A percentile compares a stretch with the other conserved stretches of the same genome.
phyloP scores from a whole-genome alignment of 2,329 filamentous ascomycete species.

The Mariannaea sp. region DNA sequence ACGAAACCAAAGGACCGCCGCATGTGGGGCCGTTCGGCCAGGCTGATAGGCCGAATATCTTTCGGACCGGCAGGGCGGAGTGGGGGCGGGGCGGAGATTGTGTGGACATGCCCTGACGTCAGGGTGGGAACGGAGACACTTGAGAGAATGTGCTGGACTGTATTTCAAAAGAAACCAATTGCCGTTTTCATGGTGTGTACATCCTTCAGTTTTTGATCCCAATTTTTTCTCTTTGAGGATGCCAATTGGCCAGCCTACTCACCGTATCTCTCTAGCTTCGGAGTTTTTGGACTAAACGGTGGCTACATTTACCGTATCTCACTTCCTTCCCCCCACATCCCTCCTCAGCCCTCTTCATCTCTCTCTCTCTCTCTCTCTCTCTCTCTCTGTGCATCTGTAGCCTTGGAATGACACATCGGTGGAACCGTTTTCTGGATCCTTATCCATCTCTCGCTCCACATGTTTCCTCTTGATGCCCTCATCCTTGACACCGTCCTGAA shows the following conservation, averaged over 20 bases:
- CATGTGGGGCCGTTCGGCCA: constrained; percentile 34
- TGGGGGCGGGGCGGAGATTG: too few species aligned
- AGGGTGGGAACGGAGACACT: too few species aligned
- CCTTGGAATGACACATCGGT: neutral
- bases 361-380: neutral
- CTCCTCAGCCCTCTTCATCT: neutral
- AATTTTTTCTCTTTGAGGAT: neutral
- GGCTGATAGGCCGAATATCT: constrained; percentile 37
- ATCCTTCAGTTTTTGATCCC: too few species aligned
- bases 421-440: too few species aligned
- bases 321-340: neutral
- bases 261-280: too few species aligned
- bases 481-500: constrained; percentile 8
- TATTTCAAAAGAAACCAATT: too few species aligned
- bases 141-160: too few species aligned
- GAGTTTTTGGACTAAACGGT: too few species aligned
- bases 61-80: constrained; percentile 31
- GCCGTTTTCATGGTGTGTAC: too few species aligned
- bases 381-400: neutral
- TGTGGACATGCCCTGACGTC: constrained; percentile 39
- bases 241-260: neutral
- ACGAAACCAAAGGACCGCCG: neutral
- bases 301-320: too few species aligned
- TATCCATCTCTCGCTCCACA: neutral
- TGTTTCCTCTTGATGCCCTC: neutral